A percentile compares a stretch with the other conserved stretches of the same genome.
Evolutionary conservation across 2,329 filamentous ascomycete species (phyloP).

Genomic region (Xylaria sp.): DNA sequence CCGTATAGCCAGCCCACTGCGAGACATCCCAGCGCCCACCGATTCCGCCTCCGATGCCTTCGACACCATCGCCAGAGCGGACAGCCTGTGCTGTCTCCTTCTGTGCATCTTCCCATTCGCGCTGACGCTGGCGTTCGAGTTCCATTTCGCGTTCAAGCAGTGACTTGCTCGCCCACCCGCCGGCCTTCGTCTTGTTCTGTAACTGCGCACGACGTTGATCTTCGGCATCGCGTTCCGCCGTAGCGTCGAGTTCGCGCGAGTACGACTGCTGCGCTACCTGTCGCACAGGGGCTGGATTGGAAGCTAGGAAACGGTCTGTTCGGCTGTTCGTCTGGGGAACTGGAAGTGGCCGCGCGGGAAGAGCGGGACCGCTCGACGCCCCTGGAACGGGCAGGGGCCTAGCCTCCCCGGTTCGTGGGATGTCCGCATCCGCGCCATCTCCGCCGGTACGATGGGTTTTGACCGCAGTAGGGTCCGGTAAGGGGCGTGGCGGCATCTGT

Average conservation of each 20-base stretch:
- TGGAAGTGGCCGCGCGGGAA: conserved; percentile 37
- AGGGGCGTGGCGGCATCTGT: conserved; percentile 44
- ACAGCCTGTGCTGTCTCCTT: conserved; percentile 64
- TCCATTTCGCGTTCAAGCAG: conserved; percentile 83
- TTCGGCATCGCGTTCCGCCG: conserved; percentile 67
- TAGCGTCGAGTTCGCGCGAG: conserved; percentile 59
- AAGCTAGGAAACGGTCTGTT: conserved; percentile 63
- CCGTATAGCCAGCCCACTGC: conserved; percentile 76
- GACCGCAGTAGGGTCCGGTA: conserved; percentile 48
- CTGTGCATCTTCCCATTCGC: conserved; percentile 81
- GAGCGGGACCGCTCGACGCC: conserved; percentile 32
- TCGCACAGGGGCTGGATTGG: conserved; percentile 56
- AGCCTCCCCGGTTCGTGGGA: conserved; percentile 48
- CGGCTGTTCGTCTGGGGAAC: conserved; percentile 48
- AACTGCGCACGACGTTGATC: conserved; percentile 64
- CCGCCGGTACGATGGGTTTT: conserved; percentile 40
- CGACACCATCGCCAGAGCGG: conserved; percentile 57
- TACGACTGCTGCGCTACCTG: conserved; percentile 55
- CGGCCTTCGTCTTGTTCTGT: conserved; percentile 66
- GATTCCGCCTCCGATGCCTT: conserved; percentile 70
- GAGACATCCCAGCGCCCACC: conserved; percentile 76
- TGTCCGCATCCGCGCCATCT: conserved; percentile 39
- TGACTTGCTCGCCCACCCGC: conserved; percentile 69
- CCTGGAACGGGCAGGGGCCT: conserved; percentile 62
- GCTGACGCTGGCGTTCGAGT: conserved; percentile 75